Base-by-base conservation (phyloP, 1,284 basidiomycete species). In the Cystobasidiaceae sp. region DNA sequence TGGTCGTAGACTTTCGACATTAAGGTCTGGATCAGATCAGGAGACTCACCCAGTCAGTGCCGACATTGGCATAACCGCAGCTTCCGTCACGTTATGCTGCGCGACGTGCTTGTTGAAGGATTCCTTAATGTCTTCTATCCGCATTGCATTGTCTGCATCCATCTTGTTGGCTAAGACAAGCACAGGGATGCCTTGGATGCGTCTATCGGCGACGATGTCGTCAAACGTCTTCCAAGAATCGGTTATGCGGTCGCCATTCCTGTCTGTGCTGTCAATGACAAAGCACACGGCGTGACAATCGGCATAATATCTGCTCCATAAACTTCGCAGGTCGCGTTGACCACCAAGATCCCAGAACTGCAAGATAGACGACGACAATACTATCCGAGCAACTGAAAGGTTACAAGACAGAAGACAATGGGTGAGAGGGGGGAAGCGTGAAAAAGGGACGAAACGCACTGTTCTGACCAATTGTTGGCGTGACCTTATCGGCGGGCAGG, bases 141-240 rank as follows among this genome's bases (percentile, higher is more conserved):
- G 51, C 34, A 94, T 80, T 68, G 87, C 87, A 4, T 81, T 78
- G 0, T 86, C 84, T 4, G 83, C 84, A 71, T 96, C 92, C 76
- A 93, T 93, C 77, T 97, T 96, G 79, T 96, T 96, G 17, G 91
- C 93, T 6, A 94, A 81, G 6, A 96, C 83, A 4, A 96, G 81
- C 1, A 94, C 81, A 0, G 92, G 93, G 0, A 94, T 84, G 61
- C 88, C 87, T 32, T 94, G 84, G 25, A 93, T 89, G 69, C 90
- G 86, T 0, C 89, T 90, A 1, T 88, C 84, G 32, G 87, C 87
- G 9, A 93, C 82, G 4, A 94, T 89, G 9, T 83, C 82, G 74
- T 93, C 90, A 73, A 97, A 96, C 4, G 92, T 91, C 70, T 90
- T 88, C 92, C 92, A 96, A 13, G 89, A 89, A 79, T 94, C 92